phyloP scores from a whole-genome alignment of 1,284 basidiomycete species.

The Leccinum fallax region DNA sequence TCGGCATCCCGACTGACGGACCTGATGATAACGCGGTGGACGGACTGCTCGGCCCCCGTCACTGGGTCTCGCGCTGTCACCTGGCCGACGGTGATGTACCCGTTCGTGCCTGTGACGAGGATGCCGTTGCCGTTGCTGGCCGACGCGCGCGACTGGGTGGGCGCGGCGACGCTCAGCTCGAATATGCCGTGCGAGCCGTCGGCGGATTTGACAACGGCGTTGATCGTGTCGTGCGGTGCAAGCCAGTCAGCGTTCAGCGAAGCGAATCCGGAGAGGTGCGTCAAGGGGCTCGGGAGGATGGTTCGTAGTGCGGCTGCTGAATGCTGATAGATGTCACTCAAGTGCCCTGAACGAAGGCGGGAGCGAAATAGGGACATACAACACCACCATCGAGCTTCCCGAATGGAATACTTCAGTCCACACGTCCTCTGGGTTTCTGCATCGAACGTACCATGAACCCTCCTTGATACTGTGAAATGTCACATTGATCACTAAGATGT shows the following conservation, averaged over 20 bases:
- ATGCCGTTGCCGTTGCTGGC: constrained; percentile 35
- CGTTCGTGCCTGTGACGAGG: constrained; percentile 60
- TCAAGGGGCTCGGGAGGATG: constrained; percentile 56
- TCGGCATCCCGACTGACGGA: constrained; percentile 44
- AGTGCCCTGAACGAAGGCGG: not conserved
- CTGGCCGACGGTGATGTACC: constrained; percentile 54
- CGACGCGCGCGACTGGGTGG: constrained; percentile 44
- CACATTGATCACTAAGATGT: not conserved
- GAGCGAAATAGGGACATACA: constrained; percentile 42
- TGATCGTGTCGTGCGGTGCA: constrained; percentile 75
- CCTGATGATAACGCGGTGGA: constrained; percentile 45
- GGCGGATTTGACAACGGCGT: constrained; percentile 52
- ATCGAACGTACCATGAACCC: constrained; percentile 63
- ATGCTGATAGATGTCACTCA: constrained; percentile 46
- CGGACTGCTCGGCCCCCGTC: constrained; percentile 13
- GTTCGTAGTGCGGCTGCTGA: constrained; percentile 61
- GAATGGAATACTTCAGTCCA: not conserved
- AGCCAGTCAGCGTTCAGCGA: constrained; percentile 71
- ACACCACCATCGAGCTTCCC: constrained; percentile 68
- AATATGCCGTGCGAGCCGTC: constrained; percentile 60
- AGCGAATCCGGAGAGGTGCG: constrained; percentile 62
- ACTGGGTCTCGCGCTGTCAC: constrained; percentile 31
- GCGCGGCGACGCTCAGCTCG: constrained; percentile 60
- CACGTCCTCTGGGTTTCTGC: not conserved
- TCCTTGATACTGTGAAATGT: constrained; percentile 68